Conservation (phyloP, 2,329 filamentous ascomycete species). For the Monosporascus sp. region DNA sequence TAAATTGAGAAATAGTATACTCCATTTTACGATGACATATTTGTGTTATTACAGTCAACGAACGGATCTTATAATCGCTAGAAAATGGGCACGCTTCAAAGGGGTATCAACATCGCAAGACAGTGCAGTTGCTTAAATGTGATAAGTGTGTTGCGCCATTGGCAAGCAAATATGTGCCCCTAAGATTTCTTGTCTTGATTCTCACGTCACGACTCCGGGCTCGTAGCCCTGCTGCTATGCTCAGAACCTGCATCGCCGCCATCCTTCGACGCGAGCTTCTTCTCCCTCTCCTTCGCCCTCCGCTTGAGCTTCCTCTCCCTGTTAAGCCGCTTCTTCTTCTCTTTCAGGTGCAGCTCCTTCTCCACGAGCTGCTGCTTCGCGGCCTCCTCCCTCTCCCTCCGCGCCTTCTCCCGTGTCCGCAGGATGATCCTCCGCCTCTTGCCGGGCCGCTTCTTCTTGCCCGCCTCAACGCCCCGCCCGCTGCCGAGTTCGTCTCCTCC, state of each 20-base stretch:
- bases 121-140: too few species aligned
- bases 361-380: conserved; percentile 34
- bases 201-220: background rate
- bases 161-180: too few species aligned
- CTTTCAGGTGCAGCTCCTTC: conserved; percentile 52
- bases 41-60: too few species aligned
- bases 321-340: conserved; percentile 60
- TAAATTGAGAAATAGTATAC: too few species aligned
- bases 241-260: conserved; percentile 16
- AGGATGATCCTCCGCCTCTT: conserved; percentile 55
- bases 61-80: too few species aligned
- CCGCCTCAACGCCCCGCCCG: background rate
- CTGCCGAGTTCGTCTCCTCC: too few species aligned
- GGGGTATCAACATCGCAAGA: too few species aligned
- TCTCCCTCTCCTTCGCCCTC: conserved; percentile 51
- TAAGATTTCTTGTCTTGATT: too few species aligned
- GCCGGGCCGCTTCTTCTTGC: conserved; percentile 41
- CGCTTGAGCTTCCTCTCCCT: conserved; percentile 54
- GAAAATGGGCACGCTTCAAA: too few species aligned
- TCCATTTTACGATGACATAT: too few species aligned
- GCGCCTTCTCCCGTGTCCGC: conserved; percentile 39
- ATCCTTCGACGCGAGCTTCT: conserved; percentile 33
- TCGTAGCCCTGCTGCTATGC: conserved; percentile 3
- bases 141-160: too few species aligned
- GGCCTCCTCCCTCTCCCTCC: conserved; percentile 35